Percentiles rank a stretch among this genome's conserved stretches.
phyloP scores from a whole-genome alignment of 768 basidiomycete genomes.

The Pilatotrama ljubarskyi region DNA sequence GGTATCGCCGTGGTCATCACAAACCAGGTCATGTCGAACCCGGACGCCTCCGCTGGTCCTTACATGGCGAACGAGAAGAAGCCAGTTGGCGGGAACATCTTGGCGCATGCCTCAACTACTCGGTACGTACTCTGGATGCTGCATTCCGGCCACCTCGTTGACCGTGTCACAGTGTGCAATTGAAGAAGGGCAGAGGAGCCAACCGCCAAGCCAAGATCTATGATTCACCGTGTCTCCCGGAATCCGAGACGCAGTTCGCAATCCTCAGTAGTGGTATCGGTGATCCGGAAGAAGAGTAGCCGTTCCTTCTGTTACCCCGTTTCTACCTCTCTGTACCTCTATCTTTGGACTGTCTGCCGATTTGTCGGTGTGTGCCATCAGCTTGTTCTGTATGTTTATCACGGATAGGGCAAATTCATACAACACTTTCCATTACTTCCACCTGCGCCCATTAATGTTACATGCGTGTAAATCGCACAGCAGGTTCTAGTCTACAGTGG shows the following conservation, averaged over 20 bases:
- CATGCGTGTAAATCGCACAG: conserved; percentile 4
- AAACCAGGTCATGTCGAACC: conserved; percentile 99
- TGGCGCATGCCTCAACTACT: conserved; percentile 98
- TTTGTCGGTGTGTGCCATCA: neutral
- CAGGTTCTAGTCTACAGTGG: conserved; percentile 19
- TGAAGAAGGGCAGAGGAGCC: conserved; percentile 89
- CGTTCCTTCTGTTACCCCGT: neutral
- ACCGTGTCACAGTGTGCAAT: conserved; percentile 60
- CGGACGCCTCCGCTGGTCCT: conserved; percentile 89
- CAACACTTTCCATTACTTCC: conserved; percentile 10
- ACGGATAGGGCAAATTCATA: conserved; percentile 5
- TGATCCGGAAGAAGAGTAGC: conserved; percentile 83
- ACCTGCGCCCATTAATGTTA: conserved; percentile 7
- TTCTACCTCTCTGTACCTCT: neutral
- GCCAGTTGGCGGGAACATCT: conserved; percentile 98
- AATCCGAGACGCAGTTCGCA: conserved; percentile 94
- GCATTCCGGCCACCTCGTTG: neutral
- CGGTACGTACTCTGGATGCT: conserved; percentile 49
- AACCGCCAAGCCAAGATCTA: conserved; percentile 96
- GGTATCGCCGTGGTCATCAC: conserved; percentile 97
- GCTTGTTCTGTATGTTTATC: neutral
- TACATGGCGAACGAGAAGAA: conserved; percentile 94
- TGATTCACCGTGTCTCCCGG: conserved; percentile 96
- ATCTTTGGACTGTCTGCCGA: neutral
- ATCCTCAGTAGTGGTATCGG: conserved; percentile 91